Evolutionary conservation across 2,329 filamentous ascomycete genomes (phyloP).

Genomic region (Corniculantispora saksenae): DNA sequence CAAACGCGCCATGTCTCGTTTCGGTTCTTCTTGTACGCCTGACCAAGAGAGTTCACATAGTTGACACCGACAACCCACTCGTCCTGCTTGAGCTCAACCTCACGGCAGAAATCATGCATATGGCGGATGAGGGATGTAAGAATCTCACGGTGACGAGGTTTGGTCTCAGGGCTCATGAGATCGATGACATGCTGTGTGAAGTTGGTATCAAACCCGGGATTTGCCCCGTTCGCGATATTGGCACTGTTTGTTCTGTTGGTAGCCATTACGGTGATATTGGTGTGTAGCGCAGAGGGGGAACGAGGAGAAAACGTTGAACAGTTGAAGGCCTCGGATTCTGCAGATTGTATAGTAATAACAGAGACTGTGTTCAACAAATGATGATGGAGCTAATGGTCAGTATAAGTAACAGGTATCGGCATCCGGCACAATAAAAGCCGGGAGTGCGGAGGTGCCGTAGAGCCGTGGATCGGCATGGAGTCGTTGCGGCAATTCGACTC

Average conservation of each 20-base stretch:
- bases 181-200: conserved; percentile 76
- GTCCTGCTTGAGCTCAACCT: conserved; percentile 73
- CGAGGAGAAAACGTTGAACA: too few relatives aligned
- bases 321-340: too few relatives aligned
- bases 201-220: conserved; percentile 66
- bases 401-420: too few relatives aligned
- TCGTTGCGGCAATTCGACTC: too few relatives aligned
- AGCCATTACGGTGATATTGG: not conserved
- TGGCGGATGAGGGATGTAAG: conserved; percentile 66
- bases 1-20: conserved; percentile 75
- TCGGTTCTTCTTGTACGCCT: conserved; percentile 65
- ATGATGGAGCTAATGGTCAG: too few relatives aligned
- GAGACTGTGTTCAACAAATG: too few relatives aligned
- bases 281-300: too few relatives aligned
- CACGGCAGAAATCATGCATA: conserved; percentile 76
- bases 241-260: conserved; percentile 19
- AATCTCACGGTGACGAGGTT: conserved; percentile 64
- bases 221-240: conserved; percentile 31
- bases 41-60: conserved; percentile 73
- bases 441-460: too few relatives aligned
- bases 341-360: too few relatives aligned
- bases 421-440: too few relatives aligned
- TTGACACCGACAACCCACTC: conserved; percentile 77
- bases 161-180: conserved; percentile 69
- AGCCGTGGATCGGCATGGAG: too few relatives aligned